A percentile compares a stretch with the other conserved stretches of the same genome.
Evolutionary conservation across 1,284 basidiomycete genomes (phyloP).

Genomic region (Pisolithus thermaeus): DNA sequence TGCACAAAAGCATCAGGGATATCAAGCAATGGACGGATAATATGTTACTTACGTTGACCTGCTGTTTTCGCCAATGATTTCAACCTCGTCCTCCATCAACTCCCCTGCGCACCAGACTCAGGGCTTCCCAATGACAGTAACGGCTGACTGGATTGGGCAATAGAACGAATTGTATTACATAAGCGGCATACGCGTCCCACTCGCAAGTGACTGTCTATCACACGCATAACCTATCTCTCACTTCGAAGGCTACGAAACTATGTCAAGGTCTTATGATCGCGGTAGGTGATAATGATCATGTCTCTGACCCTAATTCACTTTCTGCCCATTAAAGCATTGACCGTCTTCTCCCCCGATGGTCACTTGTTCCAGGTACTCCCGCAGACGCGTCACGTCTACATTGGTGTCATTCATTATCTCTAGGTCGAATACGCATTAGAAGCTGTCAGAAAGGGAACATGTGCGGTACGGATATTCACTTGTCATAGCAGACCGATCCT

Average conservation of each 20-base stretch:
- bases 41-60: constrained; percentile 6
- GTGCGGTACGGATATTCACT: constrained; percentile 65
- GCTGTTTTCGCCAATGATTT: background rate
- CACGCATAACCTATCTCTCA: constrained; percentile 1
- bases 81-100: background rate
- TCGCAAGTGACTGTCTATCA: background rate
- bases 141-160: background rate
- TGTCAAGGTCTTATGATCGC: constrained; percentile 34
- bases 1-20: constrained; percentile 8
- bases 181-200: constrained; percentile 44
- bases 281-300: constrained; percentile 14
- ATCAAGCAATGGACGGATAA: background rate
- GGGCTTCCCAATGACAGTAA: background rate
- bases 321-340: constrained; percentile 56
- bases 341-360: constrained; percentile 93
- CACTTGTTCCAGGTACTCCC: constrained; percentile 80
- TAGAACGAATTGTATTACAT: constrained; percentile 24
- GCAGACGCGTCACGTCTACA: constrained; percentile 15
- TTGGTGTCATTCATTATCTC: constrained; percentile 18
- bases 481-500: background rate
- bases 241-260: constrained; percentile 10
- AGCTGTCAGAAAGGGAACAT: constrained; percentile 96
- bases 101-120: background rate
- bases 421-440: constrained; percentile 98
- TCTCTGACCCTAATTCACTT: constrained; percentile 6